phyloP scores from a whole-genome alignment of 768 basidiomycete species.

The Rhizopogon vinicolor region DNA sequence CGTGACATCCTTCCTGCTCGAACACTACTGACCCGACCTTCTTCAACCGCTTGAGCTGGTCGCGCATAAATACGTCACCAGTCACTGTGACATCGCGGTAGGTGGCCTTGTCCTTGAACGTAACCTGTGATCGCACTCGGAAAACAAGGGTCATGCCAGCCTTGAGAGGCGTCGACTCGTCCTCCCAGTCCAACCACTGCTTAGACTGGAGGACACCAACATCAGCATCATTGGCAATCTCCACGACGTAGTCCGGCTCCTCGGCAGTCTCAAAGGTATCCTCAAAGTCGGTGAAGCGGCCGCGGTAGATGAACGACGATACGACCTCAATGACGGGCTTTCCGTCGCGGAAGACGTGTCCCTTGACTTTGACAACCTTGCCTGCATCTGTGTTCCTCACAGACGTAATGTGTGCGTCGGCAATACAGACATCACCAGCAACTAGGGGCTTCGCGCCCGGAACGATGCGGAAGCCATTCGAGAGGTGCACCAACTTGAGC shows the following conservation, averaged over 20 bases:
- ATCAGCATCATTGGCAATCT: constrained; percentile 67
- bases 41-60: constrained; percentile 83
- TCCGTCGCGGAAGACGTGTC: constrained; percentile 71
- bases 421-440: constrained; percentile 86
- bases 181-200: constrained; percentile 97
- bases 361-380: constrained; percentile 90
- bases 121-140: constrained; percentile 80
- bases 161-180: constrained; percentile 70
- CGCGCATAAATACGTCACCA: constrained; percentile 84
- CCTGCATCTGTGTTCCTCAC: constrained; percentile 89
- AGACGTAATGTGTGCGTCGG: constrained; percentile 84
- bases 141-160: constrained; percentile 85
- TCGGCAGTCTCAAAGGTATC: constrained; percentile 94
- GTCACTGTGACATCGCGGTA: constrained; percentile 77
- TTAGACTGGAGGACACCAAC: constrained; percentile 93
- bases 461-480: constrained; percentile 92
- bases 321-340: constrained; percentile 88
- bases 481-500: constrained; percentile 93
- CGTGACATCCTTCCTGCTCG: constrained; percentile 80
- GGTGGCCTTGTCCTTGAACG: constrained; percentile 87
- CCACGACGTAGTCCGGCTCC: constrained; percentile 84
- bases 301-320: constrained; percentile 96
- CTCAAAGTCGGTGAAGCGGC: constrained; percentile 87
- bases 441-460: constrained; percentile 71
- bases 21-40: constrained; percentile 88